phyloP scores from a whole-genome alignment of 2,329 filamentous ascomycete genomes.

The Arachnopeziza araneosa region DNA sequence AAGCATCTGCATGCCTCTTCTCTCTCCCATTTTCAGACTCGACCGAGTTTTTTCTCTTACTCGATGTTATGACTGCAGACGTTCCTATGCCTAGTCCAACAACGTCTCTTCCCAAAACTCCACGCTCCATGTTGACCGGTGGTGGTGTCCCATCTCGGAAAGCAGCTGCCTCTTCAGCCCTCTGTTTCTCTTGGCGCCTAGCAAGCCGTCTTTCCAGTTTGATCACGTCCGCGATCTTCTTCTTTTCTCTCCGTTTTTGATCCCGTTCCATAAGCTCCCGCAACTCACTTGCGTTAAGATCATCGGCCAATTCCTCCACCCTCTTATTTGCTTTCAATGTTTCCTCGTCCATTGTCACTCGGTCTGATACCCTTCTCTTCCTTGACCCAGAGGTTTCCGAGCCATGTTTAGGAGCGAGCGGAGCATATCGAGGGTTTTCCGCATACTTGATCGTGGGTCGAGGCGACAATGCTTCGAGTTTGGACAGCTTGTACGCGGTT shows the following conservation, averaged over 20 bases:
- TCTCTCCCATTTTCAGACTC: conserved; percentile 31
- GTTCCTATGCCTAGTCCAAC: conserved; percentile 51
- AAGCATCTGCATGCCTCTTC: conserved; percentile 27
- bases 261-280: conserved; percentile 90
- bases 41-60: conserved; percentile 43
- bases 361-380: conserved; percentile 46
- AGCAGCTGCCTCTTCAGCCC: conserved; percentile 50
- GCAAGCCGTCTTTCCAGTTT: conserved; percentile 60
- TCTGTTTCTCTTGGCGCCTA: conserved; percentile 63
- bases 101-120: conserved; percentile 53
- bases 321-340: conserved; percentile 55
- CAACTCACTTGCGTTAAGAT: conserved; percentile 76
- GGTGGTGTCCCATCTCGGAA: conserved; percentile 45
- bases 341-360: conserved; percentile 54
- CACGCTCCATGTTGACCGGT: conserved; percentile 53
- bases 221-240: conserved; percentile 62
- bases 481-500: conserved; percentile 69
- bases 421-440: conserved; percentile 53
- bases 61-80: conserved; percentile 52
- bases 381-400: conserved; percentile 38
- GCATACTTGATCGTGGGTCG: conserved; percentile 77
- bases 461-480: conserved; percentile 75
- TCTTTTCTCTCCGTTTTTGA: conserved; percentile 70
- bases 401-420: conserved; percentile 39
- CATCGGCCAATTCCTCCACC: conserved; percentile 71